phyloP scores from a whole-genome alignment of 768 basidiomycete species.

The Termitomyces sp. region DNA sequence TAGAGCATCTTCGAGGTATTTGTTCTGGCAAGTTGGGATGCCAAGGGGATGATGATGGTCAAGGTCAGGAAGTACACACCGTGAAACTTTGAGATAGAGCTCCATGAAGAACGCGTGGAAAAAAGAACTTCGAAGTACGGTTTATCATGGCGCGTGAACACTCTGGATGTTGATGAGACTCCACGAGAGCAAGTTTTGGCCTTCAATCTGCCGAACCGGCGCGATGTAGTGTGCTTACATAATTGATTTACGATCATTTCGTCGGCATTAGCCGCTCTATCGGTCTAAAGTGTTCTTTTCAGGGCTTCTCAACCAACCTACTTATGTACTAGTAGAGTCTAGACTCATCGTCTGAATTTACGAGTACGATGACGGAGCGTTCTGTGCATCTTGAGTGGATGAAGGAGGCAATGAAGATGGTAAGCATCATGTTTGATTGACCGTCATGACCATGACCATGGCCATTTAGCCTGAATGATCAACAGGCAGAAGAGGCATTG shows the following conservation, averaged over 20 bases:
- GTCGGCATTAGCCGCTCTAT: too few species aligned
- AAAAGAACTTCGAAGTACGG: not conserved
- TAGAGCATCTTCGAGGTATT: not conserved
- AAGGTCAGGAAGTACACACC: not conserved
- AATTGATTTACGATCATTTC: too few species aligned
- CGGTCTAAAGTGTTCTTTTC: too few species aligned
- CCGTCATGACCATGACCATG: too few species aligned
- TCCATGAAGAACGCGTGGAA: not conserved
- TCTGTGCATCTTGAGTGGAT: too few species aligned
- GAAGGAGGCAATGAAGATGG: too few species aligned
- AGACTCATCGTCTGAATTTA: not conserved
- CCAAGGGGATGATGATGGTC: not conserved
- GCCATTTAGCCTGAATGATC: constrained; percentile 3
- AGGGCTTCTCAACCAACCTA: too few species aligned
- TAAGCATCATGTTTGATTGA: too few species aligned
- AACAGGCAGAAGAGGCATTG: too few species aligned
- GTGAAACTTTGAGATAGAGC: not conserved
- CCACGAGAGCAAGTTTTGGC: not conserved
- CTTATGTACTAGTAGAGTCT: too few species aligned
- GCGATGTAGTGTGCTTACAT: too few species aligned
- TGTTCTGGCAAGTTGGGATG: not conserved
- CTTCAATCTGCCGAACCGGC: too few species aligned
- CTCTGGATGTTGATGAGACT: not conserved
- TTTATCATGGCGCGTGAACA: not conserved
- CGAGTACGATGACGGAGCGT: not conserved